These are phyloP conservation scores for Artemisia tridentata DNA, from an alignment of 129 eudicot species.

Conservation along the genomic window DNA sequence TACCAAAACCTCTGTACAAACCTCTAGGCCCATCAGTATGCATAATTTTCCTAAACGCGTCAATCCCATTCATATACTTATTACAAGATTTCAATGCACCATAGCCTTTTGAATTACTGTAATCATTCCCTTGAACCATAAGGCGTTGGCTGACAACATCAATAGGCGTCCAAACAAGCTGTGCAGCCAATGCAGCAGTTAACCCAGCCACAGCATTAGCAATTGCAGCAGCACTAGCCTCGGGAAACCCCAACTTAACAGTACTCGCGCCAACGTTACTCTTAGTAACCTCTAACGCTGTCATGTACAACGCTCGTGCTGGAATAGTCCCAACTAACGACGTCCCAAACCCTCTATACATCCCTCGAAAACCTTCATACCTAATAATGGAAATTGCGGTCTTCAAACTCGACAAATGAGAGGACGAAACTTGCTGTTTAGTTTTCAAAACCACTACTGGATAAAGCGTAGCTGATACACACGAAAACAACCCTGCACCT, in stretches of 20 bases:
- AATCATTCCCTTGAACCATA: conserved; percentile 63
- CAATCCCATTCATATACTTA: conserved; percentile 63
- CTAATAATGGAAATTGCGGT: conserved; percentile 47
- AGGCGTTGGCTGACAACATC: conserved; percentile 90
- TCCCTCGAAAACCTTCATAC: conserved; percentile 66
- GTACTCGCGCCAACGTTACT: conserved; percentile 58
- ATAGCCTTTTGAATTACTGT: conserved; percentile 3
- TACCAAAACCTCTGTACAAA: conserved; percentile 89
- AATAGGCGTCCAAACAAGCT: conserved; percentile 86
- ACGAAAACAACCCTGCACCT: conserved; percentile 88
- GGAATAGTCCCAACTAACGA: conserved; percentile 85
- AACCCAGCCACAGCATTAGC: conserved; percentile 88
- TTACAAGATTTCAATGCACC: conserved; percentile 21
- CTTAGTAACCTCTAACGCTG: conserved; percentile 85
- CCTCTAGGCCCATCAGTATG: conserved; percentile 75
- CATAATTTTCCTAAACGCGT: conserved; percentile 71
- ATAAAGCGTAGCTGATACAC: conserved; percentile 72
- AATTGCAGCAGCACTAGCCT: conserved; percentile 58
- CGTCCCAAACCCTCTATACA: conserved; percentile 91
- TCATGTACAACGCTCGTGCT: conserved; percentile 83
- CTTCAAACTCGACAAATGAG: conserved; percentile 44
- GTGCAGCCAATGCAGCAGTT: conserved; percentile 82
- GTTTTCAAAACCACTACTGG: conserved; percentile 86
- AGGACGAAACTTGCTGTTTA: conserved; percentile 62
- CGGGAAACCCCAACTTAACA: conserved; percentile 56